Base-by-base conservation (phyloP, 148 eudicot genomes). In the Cornus florida region DNA sequence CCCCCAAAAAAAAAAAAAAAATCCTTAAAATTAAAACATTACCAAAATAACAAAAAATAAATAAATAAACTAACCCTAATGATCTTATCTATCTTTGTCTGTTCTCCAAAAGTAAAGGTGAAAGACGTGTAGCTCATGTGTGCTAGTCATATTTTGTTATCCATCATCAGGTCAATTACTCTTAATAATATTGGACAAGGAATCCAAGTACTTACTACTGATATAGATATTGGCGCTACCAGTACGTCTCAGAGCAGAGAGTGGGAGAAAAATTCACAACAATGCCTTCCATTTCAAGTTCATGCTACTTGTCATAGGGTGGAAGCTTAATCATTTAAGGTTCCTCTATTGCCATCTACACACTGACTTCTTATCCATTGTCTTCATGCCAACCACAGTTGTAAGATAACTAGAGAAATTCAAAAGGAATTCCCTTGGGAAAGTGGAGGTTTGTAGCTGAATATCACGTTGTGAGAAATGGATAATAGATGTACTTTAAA, bases 391-490 rank as follows among this genome's bases (percentile, higher is more conserved):
- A 60, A 66, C 13, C 23, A 20, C 14, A 64, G 32, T 39, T 31
- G 33, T 75, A 56, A 60, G 60, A 43, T 9, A 59, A 35, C 48
- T 74, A 74, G 31, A 74, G 57, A 60, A 75, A 23, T 53, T 53
- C 59, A 12, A 31, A 22, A 62, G 4, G 22, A 23, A 56, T 39
- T 22, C 1, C n/a, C 9, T 17, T 2, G 53, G 28, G 19, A 64
- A 75, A 65, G 24, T 53, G 24, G 35, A 57, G 28, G 53, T 20
- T 5, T 59, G 77, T 16, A 59, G 48, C 48, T 7, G 8, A 43
- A 43, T 43, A 10, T 60, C 50, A 72, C 10, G 20, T 8, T 32
- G 74, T 13, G 48, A 43, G 4, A 43, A 32, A 71, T 24, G 43
- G 33, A 74, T 65, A 57, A 32, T 32, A 53, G 3, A 2, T 12